Conservation (phyloP, 176 grass and related monocot species). For the Rhynchospora tenuis region DNA sequence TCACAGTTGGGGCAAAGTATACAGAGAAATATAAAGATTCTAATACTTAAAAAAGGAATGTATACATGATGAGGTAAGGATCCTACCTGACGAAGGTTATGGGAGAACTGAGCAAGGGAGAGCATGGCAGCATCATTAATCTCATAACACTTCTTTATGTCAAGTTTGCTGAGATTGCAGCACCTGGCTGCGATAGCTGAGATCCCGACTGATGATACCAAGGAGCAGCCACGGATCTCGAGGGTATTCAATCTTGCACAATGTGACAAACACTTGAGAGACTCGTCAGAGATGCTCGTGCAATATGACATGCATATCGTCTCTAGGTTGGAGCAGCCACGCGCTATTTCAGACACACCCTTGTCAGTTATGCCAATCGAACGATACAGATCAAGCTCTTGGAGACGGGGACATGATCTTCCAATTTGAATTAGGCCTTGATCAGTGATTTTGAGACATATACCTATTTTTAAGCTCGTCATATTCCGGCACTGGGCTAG, state of each 20-base stretch:
- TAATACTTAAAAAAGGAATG: background rate
- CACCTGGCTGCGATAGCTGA: constrained; percentile 48
- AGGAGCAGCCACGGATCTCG: constrained; percentile 60
- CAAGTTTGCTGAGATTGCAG: constrained; percentile 60
- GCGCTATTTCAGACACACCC: constrained; percentile 49
- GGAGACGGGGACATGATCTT: constrained; percentile 44
- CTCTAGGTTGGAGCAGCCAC: constrained; percentile 52
- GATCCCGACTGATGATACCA: constrained; percentile 45
- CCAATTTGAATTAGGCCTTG: constrained; percentile 64
- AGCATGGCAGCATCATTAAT: constrained; percentile 69
- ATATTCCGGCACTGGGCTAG: constrained; percentile 54
- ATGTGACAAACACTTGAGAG: constrained; percentile 54
- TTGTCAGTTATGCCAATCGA: constrained; percentile 60
- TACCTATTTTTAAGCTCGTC: constrained; percentile 67
- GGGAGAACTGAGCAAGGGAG: constrained; percentile 58
- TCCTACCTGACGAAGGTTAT: constrained; percentile 51
- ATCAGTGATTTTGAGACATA: constrained; percentile 70
- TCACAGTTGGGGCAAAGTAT: background rate
- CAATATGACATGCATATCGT: constrained; percentile 77
- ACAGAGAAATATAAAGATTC: constrained; percentile 2
- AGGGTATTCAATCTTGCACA: constrained; percentile 53
- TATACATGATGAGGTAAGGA: background rate
- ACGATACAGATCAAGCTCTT: constrained; percentile 83
- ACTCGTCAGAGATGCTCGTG: constrained; percentile 59
- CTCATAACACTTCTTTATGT: constrained; percentile 71